A percentile compares a stretch with the other conserved stretches of the same genome.
Evolutionary conservation across 352 stramenopile species (phyloP).

Genomic region (Globisporangium canariense): DNA sequence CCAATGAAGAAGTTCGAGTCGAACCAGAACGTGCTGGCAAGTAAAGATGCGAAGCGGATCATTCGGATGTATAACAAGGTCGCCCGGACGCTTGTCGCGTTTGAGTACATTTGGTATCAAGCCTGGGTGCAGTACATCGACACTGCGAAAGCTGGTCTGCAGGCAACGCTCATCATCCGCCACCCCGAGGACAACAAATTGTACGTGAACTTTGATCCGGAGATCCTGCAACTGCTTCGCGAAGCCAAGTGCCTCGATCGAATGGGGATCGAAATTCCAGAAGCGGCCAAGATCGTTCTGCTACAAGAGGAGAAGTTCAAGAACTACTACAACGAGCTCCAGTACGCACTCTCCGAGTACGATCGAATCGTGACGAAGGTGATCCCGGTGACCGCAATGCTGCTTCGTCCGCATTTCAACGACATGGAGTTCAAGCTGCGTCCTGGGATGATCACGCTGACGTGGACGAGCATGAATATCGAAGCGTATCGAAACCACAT

Average conservation of each 20-base stretch:
- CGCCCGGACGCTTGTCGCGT: slow-evolving; percentile 95
- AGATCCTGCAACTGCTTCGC: slow-evolving; percentile 97
- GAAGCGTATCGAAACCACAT: slow-evolving; percentile 96
- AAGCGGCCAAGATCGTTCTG: slow-evolving; percentile 97
- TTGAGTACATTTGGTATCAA: slow-evolving; percentile 99
- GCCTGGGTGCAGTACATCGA: slow-evolving; percentile 98
- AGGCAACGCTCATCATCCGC: slow-evolving; percentile 98
- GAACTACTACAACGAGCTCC: slow-evolving; percentile 97
- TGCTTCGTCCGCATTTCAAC: slow-evolving; percentile 96
- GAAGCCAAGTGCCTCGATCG: slow-evolving; percentile 97
- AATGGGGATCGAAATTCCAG: slow-evolving; percentile 98
- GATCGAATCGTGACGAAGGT: slow-evolving; percentile 96
- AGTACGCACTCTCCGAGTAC: slow-evolving; percentile 97
- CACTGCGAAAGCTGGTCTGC: slow-evolving; percentile 95
- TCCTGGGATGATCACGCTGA: slow-evolving; percentile 98
- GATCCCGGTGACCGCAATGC: slow-evolving; percentile 96
- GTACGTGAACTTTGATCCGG: slow-evolving; percentile 98
- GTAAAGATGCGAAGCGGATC: slow-evolving; percentile 96
- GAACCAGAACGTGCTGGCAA: slow-evolving; percentile 96
- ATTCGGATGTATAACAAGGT: slow-evolving; percentile 99
- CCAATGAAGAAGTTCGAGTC: slow-evolving; percentile 99
- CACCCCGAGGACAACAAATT: slow-evolving; percentile 97
- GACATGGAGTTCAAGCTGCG: slow-evolving; percentile 99
- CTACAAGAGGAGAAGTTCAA: slow-evolving; percentile 99
- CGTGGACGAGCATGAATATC: slow-evolving; percentile 99